A percentile compares a stretch with the other conserved stretches of the same genome.
Evolutionary conservation across 2,329 filamentous ascomycete genomes (phyloP).

Genomic region (Fusarium cyanostomum): DNA sequence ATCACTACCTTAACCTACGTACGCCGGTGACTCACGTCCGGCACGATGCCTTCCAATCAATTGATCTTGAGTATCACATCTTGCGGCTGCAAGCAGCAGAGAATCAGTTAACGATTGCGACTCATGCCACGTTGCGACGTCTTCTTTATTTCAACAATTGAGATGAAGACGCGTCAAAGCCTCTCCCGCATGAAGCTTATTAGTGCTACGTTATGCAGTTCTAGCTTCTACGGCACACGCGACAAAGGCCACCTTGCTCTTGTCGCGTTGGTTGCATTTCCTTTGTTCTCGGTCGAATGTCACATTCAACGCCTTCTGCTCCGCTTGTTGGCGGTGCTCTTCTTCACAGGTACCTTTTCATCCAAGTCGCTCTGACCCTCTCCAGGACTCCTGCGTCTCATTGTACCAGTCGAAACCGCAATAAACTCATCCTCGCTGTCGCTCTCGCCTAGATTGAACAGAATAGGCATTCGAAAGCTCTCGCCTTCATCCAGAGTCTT

Average conservation of each 20-base stretch:
- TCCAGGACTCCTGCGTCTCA: conserved; percentile 85
- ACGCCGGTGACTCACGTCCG: conserved; percentile 40
- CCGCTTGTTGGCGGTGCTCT: conserved; percentile 48
- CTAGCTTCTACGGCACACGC: conserved; percentile 11
- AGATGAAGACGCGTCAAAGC: conserved; percentile 16
- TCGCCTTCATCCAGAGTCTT: conserved; percentile 68
- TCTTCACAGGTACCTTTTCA: conserved; percentile 54
- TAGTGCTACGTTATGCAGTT: conserved; percentile 22
- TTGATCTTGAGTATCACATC: conserved; percentile 14
- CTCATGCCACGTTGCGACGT: conserved; percentile 10
- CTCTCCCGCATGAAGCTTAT: conserved; percentile 3
- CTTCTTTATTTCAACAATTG: conserved; percentile 11
- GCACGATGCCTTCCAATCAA: conserved; percentile 32
- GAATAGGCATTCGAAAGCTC: conserved; percentile 88
- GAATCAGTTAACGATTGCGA: conserved; percentile 15
- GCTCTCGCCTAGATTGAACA: conserved; percentile 92
- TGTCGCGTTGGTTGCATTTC: conserved; percentile 1
- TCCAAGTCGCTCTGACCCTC: conserved; percentile 70
- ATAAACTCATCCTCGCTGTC: conserved; percentile 93
- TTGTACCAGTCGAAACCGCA: conserved; percentile 77
- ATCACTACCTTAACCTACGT: too few relatives aligned
- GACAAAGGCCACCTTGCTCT: conserved; percentile 34
- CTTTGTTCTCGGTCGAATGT: conserved; percentile 1
- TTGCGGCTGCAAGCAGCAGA: conserved; percentile 12
- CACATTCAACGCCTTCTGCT: conserved; percentile 48